phyloP scores from a whole-genome alignment of 1,139 yeast genomes.

The Nadsonia commutata region DNA sequence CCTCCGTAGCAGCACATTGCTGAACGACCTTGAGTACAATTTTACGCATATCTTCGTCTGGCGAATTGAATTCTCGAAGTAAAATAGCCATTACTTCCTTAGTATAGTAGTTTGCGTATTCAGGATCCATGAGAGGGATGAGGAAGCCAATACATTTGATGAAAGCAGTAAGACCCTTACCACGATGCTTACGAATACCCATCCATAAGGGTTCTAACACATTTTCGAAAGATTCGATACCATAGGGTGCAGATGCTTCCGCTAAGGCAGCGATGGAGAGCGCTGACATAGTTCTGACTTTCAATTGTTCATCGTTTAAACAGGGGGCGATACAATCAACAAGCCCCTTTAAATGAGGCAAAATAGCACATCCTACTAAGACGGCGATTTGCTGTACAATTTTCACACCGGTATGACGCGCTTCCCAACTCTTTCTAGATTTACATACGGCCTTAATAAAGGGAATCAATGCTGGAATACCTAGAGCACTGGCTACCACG shows the following conservation, averaged over 20 bases:
- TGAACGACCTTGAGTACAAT: slow-evolving; percentile 51
- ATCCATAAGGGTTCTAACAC: slow-evolving; percentile 67
- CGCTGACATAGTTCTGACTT: slow-evolving; percentile 59
- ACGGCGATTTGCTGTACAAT: slow-evolving; percentile 64
- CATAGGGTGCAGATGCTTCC: slow-evolving; percentile 78
- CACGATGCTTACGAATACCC: slow-evolving; percentile 66
- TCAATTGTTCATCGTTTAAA: slow-evolving; percentile 55
- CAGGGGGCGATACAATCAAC: slow-evolving; percentile 47
- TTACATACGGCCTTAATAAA: slow-evolving; percentile 70
- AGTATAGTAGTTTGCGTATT: slow-evolving; percentile 67
- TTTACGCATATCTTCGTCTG: slow-evolving; percentile 81
- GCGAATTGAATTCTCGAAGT: slow-evolving; percentile 59
- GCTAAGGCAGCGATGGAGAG: slow-evolving; percentile 63
- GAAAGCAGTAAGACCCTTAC: slow-evolving; percentile 62
- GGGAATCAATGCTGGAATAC: slow-evolving; percentile 58
- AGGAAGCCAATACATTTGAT: slow-evolving; percentile 66
- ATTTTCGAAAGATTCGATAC: slow-evolving; percentile 72
- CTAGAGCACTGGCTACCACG: slow-evolving; percentile 69
- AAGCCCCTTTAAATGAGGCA: slow-evolving; percentile 59
- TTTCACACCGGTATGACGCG: slow-evolving; percentile 76
- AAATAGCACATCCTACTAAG: slow-evolving; percentile 54
- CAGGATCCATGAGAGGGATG: slow-evolving; percentile 77
- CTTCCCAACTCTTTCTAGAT: slow-evolving; percentile 70
- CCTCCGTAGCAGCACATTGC: slow-evolving; percentile 40
- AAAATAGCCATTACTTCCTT: slow-evolving; percentile 55